Evolutionary conservation across 2,329 filamentous ascomycete species (phyloP).

Genomic region (Paraphoma sp.): DNA sequence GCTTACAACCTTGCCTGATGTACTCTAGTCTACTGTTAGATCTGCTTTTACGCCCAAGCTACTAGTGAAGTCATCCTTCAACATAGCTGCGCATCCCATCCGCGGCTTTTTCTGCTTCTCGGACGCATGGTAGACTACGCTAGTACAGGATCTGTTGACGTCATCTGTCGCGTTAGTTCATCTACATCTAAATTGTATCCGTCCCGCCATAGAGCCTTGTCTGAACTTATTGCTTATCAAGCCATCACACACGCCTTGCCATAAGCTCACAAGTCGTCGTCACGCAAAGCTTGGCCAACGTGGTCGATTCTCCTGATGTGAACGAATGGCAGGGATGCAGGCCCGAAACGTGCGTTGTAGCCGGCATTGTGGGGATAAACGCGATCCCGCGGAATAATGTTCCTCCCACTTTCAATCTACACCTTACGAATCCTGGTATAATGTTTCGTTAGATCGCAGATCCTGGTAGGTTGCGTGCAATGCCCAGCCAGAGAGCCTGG

Average conservation of each 20-base stretch:
- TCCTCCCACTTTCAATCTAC: constrained; percentile 1
- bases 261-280: background rate
- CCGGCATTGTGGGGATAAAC: background rate
- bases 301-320: background rate
- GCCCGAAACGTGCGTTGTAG: background rate
- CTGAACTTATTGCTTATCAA: constrained; percentile 3
- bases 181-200: background rate
- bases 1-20: no score
- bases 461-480: background rate
- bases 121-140: no score
- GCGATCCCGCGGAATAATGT: background rate
- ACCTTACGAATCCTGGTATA: constrained; percentile 1
- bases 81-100: no score
- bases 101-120: no score
- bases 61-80: no score
- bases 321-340: constrained; percentile 1
- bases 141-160: background rate
- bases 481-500: constrained; percentile 5
- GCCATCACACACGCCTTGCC: background rate
- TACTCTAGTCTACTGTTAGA: no score
- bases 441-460: background rate
- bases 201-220: background rate
- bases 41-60: no score
- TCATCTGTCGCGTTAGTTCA: background rate
- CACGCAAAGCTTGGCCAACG: constrained; percentile 3